Percentiles rank a stretch among this genome's conserved stretches.
Evolutionary conservation across 257 asterid genomes (phyloP).

Genomic region (Solanum sejunctum): DNA sequence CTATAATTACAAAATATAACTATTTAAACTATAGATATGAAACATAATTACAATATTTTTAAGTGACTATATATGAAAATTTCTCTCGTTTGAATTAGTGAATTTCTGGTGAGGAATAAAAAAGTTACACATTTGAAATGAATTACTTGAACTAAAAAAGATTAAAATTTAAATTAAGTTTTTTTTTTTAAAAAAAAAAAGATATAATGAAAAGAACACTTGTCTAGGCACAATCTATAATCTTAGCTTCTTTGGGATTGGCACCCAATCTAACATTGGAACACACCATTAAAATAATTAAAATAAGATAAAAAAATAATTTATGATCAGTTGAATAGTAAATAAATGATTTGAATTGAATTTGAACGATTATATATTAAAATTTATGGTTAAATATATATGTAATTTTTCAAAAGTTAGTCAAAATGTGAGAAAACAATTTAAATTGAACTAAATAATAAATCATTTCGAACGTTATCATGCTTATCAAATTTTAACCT

Average conservation of each 20-base stretch:
- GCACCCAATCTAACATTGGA: background rate
- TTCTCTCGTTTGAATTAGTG: background rate
- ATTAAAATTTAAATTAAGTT: background rate
- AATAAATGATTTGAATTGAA: background rate
- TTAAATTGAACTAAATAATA: too few relatives aligned
- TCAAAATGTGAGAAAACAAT: too few relatives aligned
- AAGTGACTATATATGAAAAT: accelerated
- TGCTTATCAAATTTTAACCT: background rate
- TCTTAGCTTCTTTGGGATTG: background rate
- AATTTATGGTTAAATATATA: too few relatives aligned
- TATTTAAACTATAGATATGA: too few relatives aligned
- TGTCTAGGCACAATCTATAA: background rate
- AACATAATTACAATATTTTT: too few relatives aligned
- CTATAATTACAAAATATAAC: too few relatives aligned
- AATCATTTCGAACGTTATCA: background rate
- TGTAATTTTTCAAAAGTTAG: too few relatives aligned
- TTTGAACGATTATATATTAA: too few relatives aligned
- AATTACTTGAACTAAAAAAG: background rate
- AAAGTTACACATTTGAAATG: background rate
- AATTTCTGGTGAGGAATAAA: background rate
- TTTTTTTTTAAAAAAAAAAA: too few relatives aligned
- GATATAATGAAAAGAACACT: background rate
- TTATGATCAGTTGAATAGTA: background rate
- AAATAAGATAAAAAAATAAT: background rate
- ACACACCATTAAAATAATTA: background rate